phyloP scores from a whole-genome alignment of 768 basidiomycete genomes.

The Tulasnella sp. region DNA sequence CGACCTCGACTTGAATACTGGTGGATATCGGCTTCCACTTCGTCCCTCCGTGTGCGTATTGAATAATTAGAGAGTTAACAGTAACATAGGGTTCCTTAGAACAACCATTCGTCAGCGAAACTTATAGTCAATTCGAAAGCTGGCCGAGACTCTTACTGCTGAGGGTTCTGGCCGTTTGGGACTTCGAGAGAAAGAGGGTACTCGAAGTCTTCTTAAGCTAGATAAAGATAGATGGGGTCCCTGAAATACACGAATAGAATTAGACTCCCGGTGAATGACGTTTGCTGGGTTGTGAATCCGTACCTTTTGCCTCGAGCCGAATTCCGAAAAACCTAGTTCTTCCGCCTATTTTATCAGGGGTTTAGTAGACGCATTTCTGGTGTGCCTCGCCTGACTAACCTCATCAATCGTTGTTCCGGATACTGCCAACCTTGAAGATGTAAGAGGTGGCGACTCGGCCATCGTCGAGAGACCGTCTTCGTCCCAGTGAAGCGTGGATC shows the following conservation, averaged over 20 bases:
- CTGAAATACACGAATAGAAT: not conserved
- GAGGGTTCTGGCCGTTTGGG: not conserved
- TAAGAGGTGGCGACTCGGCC: not conserved
- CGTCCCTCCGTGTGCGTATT: not conserved
- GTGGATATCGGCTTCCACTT: not conserved
- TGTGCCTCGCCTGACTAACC: not conserved
- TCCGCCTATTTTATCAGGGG: not conserved
- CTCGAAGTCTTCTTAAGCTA: not conserved
- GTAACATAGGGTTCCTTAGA: not conserved
- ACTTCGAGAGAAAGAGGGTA: not conserved
- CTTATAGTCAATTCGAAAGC: not conserved
- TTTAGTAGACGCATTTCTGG: not conserved
- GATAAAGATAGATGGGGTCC: not conserved
- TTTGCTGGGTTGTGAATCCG: not conserved
- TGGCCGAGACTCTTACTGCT: not conserved
- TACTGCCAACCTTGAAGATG: not conserved
- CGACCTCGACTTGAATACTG: not conserved
- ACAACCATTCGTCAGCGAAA: not conserved
- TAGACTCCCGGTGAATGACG: not conserved
- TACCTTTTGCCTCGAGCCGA: not conserved
- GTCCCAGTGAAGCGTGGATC: not conserved
- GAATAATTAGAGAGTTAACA: not conserved
- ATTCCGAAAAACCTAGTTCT: not conserved
- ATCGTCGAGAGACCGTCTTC: not conserved
- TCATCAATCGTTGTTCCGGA: not conserved